A percentile compares a stretch with the other conserved stretches of the same genome.
phyloP scores from a whole-genome alignment of 208 protist species.

The Acanthamoeba sp. region DNA sequence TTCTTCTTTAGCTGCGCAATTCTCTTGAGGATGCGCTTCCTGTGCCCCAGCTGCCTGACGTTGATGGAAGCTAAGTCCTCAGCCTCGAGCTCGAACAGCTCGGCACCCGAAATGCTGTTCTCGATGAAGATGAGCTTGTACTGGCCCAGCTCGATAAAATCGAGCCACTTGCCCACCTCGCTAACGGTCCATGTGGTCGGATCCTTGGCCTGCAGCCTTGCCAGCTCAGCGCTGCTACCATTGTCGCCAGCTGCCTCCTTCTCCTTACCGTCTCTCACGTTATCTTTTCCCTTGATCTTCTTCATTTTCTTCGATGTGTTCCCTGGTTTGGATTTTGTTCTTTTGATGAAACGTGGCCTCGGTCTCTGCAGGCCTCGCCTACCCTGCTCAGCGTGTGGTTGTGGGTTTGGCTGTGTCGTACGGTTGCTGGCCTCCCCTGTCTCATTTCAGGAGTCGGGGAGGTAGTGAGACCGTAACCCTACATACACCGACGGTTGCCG shows the following conservation, averaged over 20 bases:
- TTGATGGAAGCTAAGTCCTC: conserved; percentile 71
- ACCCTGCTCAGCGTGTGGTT: no score
- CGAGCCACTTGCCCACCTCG: conserved; percentile 73
- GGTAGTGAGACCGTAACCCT: no score
- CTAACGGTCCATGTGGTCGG: conserved; percentile 64
- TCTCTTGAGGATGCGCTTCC: conserved; percentile 64
- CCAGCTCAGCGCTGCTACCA: conserved; percentile 17
- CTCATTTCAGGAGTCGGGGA: no score
- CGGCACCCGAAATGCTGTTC: conserved; percentile 71
- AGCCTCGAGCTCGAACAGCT: conserved; percentile 71
- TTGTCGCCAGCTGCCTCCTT: conserved; percentile 8
- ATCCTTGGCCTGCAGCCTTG: conserved; percentile 55
- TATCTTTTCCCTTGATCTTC: conserved; percentile 16
- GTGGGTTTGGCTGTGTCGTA: no score
- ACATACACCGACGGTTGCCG: no score
- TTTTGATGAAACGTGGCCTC: no score
- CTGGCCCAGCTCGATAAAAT: conserved; percentile 70
- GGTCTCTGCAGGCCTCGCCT: no score
- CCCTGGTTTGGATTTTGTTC: background rate
- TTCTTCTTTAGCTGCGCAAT: conserved; percentile 72
- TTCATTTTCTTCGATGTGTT: conserved; percentile 11
- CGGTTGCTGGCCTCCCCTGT: no score
- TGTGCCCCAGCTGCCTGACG: conserved; percentile 64
- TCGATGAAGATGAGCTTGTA: conserved; percentile 75
- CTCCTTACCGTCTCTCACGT: conserved; percentile 2